Evolutionary conservation across 495 filamentous ascomycete genomes (phyloP).

Genomic region (Neurospora sp.): DNA sequence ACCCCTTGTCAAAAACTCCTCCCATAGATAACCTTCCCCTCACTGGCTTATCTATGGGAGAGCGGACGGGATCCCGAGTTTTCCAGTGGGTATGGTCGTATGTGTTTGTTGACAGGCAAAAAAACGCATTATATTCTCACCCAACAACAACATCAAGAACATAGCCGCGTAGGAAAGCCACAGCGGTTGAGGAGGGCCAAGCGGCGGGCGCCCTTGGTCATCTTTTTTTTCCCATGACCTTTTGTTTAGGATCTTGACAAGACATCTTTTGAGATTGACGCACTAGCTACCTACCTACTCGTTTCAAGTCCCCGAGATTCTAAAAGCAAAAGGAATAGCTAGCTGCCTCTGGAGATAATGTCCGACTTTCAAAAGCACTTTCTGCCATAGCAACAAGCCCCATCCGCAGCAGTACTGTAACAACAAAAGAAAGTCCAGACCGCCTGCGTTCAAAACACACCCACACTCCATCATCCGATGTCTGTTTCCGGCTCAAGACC

Average conservation of each 20-base stretch:
- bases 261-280: no score
- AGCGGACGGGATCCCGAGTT: not conserved
- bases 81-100: not conserved
- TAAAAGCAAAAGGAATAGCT: no score
- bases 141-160: fast-evolving
- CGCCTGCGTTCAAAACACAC: not conserved
- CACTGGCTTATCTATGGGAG: not conserved
- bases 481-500: not conserved
- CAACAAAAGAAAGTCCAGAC: not conserved
- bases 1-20: no score
- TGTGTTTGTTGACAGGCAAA: fast-evolving
- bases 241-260: no score
- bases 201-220: not conserved
- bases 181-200: no score
- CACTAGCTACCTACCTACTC: no score
- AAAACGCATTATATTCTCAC: not conserved
- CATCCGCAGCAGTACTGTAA: not conserved
- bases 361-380: no score
- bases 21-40: no score
- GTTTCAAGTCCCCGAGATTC: no score
- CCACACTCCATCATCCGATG: not conserved
- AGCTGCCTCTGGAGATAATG: no score
- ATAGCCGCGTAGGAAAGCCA: not conserved
- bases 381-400: not conserved
- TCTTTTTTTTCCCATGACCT: no score